phyloP scores from a whole-genome alignment of 1,284 basidiomycete genomes.

The Moesziomyces sp. region DNA sequence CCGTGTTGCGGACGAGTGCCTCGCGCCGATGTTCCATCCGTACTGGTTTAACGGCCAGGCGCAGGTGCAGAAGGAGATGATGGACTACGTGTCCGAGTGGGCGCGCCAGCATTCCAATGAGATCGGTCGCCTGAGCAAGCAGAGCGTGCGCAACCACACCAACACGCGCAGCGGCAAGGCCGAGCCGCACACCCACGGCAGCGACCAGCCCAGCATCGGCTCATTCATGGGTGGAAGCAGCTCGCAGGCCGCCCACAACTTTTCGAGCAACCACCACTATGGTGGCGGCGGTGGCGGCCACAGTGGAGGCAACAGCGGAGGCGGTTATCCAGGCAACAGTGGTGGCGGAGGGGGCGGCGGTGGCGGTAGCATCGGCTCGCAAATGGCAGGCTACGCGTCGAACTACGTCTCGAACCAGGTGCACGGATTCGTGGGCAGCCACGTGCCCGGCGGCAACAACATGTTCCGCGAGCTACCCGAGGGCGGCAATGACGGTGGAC shows the following conservation, averaged over 20 bases:
- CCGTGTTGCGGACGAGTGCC: conserved; percentile 56
- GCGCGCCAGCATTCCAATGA: conserved; percentile 48
- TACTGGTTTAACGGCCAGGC: conserved; percentile 53
- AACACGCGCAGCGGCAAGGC: conserved; percentile 61
- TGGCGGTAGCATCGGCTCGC: conserved; percentile 33
- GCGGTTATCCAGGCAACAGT: conserved; percentile 1
- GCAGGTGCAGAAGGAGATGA: conserved; percentile 59
- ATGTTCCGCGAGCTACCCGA: conserved; percentile 38
- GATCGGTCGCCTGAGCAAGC: conserved; percentile 49
- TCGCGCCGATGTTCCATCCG: conserved; percentile 62
- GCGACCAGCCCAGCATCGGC: conserved; percentile 43
- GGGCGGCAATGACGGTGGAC: conserved; percentile 7
- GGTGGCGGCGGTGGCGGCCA: conserved; percentile 3
- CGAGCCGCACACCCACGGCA: conserved; percentile 55
- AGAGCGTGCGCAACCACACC: conserved; percentile 54
- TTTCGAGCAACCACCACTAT: conserved; percentile 20
- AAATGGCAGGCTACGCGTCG: conserved; percentile 41
- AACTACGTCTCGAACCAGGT: conserved; percentile 49
- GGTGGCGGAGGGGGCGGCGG: conserved; percentile 26
- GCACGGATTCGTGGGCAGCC: conserved; percentile 39
- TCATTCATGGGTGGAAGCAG: conserved; percentile 45
- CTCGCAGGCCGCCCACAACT: conserved; percentile 49
- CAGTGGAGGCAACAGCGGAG: conserved; percentile 6
- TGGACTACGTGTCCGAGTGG: conserved; percentile 59
- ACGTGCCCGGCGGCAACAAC: conserved; percentile 26